Percentiles rank a stretch among this genome's conserved stretches.
Conservation (phyloP, 108 stramenopile genomes). For the Cyclotella distinguenda region DNA sequence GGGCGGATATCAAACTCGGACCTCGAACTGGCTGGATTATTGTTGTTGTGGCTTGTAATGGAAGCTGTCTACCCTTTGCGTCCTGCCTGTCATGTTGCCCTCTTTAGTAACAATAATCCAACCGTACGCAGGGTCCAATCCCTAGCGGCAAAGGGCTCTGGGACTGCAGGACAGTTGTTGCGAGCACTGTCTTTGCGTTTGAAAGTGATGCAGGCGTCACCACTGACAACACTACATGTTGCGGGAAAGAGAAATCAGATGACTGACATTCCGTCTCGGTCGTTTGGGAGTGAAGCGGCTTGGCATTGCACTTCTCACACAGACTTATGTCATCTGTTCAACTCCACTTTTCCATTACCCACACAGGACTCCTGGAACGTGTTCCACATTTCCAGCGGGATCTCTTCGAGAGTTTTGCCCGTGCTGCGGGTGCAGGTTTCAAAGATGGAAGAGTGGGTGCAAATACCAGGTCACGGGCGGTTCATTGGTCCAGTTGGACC, state of each 20-base stretch:
- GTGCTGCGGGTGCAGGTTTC: not conserved
- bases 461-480: not conserved
- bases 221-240: conserved; percentile 2
- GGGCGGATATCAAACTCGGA: conserved; percentile 21
- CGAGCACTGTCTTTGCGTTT: not conserved
- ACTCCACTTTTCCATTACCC: not conserved
- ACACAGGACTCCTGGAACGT: not conserved
- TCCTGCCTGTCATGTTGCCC: not conserved
- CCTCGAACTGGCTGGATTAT: conserved; percentile 28
- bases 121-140: not conserved
- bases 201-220: not conserved
- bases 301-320: not conserved
- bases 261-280: conserved; percentile 2
- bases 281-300: not conserved
- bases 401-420: not conserved
- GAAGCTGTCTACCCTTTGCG: not conserved
- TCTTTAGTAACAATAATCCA: conserved; percentile 4
- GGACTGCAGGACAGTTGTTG: not conserved
- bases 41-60: conserved; percentile 13
- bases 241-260: not conserved
- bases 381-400: not conserved
- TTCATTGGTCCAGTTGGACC: conserved; percentile 1
- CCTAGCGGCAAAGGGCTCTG: not conserved
- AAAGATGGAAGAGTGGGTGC: not conserved
- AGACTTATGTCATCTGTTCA: not conserved